Conservation (phyloP, 371 early-diverging fungal species). For the Mucor irregularis region DNA sequence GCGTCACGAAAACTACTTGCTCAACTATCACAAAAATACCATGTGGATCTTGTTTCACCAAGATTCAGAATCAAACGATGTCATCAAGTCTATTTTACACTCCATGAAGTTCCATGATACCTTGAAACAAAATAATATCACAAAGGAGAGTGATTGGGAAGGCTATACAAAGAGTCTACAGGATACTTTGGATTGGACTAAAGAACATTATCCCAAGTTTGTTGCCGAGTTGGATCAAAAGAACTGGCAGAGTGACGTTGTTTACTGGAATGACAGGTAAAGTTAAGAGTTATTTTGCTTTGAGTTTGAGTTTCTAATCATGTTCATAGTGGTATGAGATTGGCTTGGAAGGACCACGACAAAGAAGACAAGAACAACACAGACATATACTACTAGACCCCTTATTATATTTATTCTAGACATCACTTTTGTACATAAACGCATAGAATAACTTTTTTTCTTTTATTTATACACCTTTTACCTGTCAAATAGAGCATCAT, state of each 20-base stretch:
- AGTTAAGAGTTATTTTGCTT: background rate
- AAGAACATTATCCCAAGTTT: constrained; percentile 46
- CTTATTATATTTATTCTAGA: too few species aligned
- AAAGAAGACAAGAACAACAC: constrained; percentile 3
- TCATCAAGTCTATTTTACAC: constrained; percentile 63
- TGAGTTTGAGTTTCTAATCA: background rate
- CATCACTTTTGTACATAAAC: too few species aligned
- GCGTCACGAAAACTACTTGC: constrained; percentile 47
- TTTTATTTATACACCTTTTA: too few species aligned
- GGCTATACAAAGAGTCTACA: constrained; percentile 30
- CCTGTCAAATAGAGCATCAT: too few species aligned
- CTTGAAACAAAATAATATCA: constrained; percentile 21
- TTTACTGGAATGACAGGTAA: constrained; percentile 65
- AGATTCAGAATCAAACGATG: constrained; percentile 54
- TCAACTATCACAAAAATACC: constrained; percentile 43
- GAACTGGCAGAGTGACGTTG: constrained; percentile 63
- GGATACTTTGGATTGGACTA: constrained; percentile 52
- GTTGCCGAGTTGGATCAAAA: constrained; percentile 50
- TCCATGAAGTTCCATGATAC: constrained; percentile 52
- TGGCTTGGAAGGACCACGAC: constrained; percentile 13
- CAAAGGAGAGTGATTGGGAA: constrained; percentile 35
- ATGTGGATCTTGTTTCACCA: constrained; percentile 56
- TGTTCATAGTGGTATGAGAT: constrained; percentile 9
- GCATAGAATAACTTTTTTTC: too few species aligned
- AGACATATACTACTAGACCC: too few species aligned